Evolutionary conservation across 192 early-diverging fungal species (phyloP).

Genomic region (Podila clonocystis): DNA sequence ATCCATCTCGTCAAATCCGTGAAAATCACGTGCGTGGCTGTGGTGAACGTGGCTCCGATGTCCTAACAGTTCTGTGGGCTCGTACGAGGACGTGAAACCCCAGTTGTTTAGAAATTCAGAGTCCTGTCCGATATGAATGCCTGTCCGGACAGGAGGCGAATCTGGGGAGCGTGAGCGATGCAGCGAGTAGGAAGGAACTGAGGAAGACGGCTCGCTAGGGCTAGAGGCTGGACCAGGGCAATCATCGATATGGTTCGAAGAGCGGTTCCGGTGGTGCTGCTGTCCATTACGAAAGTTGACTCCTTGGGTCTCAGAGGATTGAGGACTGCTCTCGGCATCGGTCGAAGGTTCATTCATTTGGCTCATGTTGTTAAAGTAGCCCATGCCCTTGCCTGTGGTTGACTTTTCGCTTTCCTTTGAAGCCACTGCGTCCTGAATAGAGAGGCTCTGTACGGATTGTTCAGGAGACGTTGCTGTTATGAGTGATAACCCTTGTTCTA

Average conservation of each 20-base stretch:
- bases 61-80: conserved; percentile 33
- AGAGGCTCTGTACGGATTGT: not conserved
- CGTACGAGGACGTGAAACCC: conserved; percentile 42
- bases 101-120: conserved; percentile 45
- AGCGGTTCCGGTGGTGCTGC: conserved; percentile 20
- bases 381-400: not conserved
- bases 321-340: not conserved
- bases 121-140: conserved; percentile 36
- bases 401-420: not conserved
- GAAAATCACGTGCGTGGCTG: conserved; percentile 1
- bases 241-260: not conserved
- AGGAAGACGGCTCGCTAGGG: conserved; percentile 19
- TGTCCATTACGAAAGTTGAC: conserved; percentile 19
- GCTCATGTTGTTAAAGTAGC: not conserved
- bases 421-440: not conserved
- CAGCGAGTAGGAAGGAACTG: conserved; percentile 16
- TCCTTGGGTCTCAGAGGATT: not conserved
- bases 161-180: conserved; percentile 33
- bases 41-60: conserved; percentile 17
- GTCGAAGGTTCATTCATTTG: not conserved
- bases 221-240: conserved; percentile 11
- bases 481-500: not conserved
- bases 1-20: conserved; percentile 29
- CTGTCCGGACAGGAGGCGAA: conserved; percentile 36
- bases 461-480: not conserved